Evolutionary conservation across 2,329 filamentous ascomycete genomes (phyloP).

Genomic region (Ceratocystis cubensis): DNA sequence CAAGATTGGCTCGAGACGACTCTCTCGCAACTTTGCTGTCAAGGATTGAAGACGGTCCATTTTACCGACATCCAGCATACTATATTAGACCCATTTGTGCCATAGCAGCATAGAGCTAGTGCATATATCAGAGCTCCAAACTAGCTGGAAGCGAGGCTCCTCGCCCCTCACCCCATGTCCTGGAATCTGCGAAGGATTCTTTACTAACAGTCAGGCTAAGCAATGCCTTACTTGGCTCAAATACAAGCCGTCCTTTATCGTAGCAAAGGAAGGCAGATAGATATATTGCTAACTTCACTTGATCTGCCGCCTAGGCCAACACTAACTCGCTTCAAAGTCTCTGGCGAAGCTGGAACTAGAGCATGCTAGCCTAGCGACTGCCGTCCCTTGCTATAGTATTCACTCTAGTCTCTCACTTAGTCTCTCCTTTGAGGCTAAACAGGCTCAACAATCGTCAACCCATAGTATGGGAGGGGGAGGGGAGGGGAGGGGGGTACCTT

Average conservation of each 20-base stretch:
- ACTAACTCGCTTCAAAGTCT: background rate
- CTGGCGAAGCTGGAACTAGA: too few relatives aligned
- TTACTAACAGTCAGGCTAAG: background rate
- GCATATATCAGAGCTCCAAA: background rate
- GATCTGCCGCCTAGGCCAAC: background rate
- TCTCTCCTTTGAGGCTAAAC: too few relatives aligned
- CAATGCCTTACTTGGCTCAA: background rate
- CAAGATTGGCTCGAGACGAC: background rate
- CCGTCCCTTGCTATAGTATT: too few relatives aligned
- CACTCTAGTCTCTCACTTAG: too few relatives aligned
- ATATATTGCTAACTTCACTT: background rate
- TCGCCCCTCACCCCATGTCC: background rate
- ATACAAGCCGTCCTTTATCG: too few relatives aligned
- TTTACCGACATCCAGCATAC: background rate
- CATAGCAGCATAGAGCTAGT: background rate
- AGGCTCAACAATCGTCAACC: too few relatives aligned
- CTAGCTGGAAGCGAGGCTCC: background rate
- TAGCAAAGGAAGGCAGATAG: background rate
- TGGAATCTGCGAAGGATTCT: conserved; percentile 3
- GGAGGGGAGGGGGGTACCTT: too few relatives aligned
- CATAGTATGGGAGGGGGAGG: too few relatives aligned
- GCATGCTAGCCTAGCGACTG: too few relatives aligned
- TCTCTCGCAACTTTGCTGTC: background rate
- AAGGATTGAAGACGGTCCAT: background rate
- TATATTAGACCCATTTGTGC: background rate